phyloP scores from a whole-genome alignment of 805 yeast species.

The Spathaspora hagerdaliae region DNA sequence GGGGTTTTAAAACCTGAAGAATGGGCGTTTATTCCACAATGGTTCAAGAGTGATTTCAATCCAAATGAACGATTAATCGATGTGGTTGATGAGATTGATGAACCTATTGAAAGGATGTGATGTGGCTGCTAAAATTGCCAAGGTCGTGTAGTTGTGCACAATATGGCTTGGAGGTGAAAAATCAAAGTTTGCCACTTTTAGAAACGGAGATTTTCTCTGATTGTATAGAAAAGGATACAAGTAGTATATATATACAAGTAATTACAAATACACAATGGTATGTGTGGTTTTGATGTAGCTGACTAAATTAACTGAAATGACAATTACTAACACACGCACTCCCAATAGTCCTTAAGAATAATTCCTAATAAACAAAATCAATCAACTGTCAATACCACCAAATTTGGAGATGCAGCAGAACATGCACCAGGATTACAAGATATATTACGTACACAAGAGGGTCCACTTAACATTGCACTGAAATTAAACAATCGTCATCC shows the following conservation, averaged over 20 bases:
- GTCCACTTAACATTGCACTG: slow-evolving; percentile 57
- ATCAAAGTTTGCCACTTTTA: slow-evolving; percentile 1
- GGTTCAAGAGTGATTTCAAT: slow-evolving; percentile 7
- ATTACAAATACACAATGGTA: slow-evolving; percentile 3
- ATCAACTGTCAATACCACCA: slow-evolving; percentile 46
- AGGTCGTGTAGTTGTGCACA: neutral
- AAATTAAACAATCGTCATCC: slow-evolving; percentile 81
- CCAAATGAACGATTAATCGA: slow-evolving; percentile 16
- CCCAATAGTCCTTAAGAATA: slow-evolving; percentile 44
- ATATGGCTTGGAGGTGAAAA: neutral
- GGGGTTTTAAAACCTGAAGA: slow-evolving; percentile 57
- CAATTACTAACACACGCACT: neutral
- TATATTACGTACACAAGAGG: slow-evolving; percentile 59
- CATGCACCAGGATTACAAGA: slow-evolving; percentile 73
- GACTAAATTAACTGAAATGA: neutral
- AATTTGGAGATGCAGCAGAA: slow-evolving; percentile 52
- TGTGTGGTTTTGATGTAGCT: neutral
- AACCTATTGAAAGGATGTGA: slow-evolving; percentile 25
- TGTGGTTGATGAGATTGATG: slow-evolving; percentile 26
- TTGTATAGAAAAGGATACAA: neutral
- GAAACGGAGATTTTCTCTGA: neutral
- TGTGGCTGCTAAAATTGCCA: neutral
- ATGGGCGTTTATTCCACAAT: slow-evolving; percentile 42
- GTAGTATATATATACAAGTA: neutral
- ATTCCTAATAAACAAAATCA: slow-evolving; percentile 50